Evolutionary conservation across 2,329 filamentous ascomycete genomes (phyloP), one percentile per base, ranked within the genome.

Genomic region (Alternaria dauci): DNA sequence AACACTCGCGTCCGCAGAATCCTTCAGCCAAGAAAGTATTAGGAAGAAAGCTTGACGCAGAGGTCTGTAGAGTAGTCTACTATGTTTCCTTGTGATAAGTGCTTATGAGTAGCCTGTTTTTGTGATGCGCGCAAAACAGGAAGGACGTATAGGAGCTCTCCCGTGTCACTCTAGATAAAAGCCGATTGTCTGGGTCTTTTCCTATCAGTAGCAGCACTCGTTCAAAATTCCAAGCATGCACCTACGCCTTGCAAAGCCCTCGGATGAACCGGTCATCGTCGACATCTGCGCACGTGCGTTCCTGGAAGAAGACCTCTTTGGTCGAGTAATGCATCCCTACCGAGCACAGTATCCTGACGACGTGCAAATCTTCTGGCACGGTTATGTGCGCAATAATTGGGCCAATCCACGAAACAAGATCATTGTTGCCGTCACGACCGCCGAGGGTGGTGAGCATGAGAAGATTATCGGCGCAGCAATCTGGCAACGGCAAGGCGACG

Each of bases 291-390:
- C 61, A 5, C 59, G 63, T 2, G 69, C 74, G 3, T 77, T 75
- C 55, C 73, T 71, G 61, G 57, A 76, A 25, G 74, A 77, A 52
- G 67, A 71, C 30, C 65, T 74, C 28, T 71, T 71, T 25, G 74
- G 72, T 23, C 53, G 60, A 1, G 58, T 70, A 5, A 68, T 77
- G 8, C 74, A 77, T 52, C 74, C 73, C 0, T 30, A 67, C 23
- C 71, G 72, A 2, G 20, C 60, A 8, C 18, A 65, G 5, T 72
- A 68, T 32, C 71, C 72, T 1, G 34, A 69, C n/a, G 71, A 75
- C 43, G 55, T 70, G 1, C n/a, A 55, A 4, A 59, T 70, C 2
- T 76, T 61, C 55, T 76, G 71, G 68, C 66, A 59, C 26, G 41
- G 63, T 25, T 43, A 23, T 7, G 8, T 71, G 20, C 67, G 70